phyloP scores from a whole-genome alignment of 1,284 basidiomycete species.

The Trichosporon sp. region DNA sequence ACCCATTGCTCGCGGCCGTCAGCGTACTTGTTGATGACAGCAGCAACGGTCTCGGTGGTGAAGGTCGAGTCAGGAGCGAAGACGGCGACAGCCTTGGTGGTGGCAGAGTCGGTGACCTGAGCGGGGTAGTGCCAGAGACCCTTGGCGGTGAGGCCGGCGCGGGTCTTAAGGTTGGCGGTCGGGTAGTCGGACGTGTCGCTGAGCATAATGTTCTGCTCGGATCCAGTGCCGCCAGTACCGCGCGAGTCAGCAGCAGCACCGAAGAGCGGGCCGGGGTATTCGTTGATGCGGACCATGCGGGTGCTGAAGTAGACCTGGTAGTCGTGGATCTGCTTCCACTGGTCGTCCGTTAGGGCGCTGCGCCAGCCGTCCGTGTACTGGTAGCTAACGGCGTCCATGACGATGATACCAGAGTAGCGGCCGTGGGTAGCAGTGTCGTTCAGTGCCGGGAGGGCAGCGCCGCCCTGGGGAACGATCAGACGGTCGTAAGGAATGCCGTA shows the following conservation, averaged over 20 bases:
- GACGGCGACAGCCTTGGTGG: slow-evolving; percentile 6
- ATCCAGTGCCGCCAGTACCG: not conserved
- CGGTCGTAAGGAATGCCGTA: slow-evolving; percentile 10
- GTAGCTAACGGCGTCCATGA: slow-evolving; percentile 2
- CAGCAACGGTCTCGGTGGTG: not conserved
- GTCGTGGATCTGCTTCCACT: slow-evolving; percentile 2
- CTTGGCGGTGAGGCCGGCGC: not conserved
- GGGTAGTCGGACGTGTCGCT: slow-evolving; percentile 6
- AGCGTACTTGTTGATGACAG: slow-evolving; percentile 7
- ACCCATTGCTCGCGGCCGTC: slow-evolving; percentile 7
- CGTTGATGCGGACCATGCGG: slow-evolving; percentile 14
- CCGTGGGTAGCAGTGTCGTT: not conserved
- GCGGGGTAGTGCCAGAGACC: slow-evolving; percentile 12
- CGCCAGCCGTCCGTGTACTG: not conserved
- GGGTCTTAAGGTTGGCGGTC: slow-evolving; percentile 1
- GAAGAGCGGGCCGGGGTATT: slow-evolving; percentile 5
- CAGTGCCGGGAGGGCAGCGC: not conserved
- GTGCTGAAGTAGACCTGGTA: slow-evolving; percentile 6
- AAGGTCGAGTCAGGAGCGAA: not conserved
- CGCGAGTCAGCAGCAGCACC: not conserved
- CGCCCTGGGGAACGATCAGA: not conserved
- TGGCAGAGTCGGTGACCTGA: not conserved
- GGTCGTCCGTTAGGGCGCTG: slow-evolving; percentile 1
- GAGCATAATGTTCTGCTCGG: slow-evolving; percentile 3
- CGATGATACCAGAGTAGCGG: slow-evolving; percentile 9